Conservation (phyloP, 805 yeast species). For the Metschnikowia matae region DNA sequence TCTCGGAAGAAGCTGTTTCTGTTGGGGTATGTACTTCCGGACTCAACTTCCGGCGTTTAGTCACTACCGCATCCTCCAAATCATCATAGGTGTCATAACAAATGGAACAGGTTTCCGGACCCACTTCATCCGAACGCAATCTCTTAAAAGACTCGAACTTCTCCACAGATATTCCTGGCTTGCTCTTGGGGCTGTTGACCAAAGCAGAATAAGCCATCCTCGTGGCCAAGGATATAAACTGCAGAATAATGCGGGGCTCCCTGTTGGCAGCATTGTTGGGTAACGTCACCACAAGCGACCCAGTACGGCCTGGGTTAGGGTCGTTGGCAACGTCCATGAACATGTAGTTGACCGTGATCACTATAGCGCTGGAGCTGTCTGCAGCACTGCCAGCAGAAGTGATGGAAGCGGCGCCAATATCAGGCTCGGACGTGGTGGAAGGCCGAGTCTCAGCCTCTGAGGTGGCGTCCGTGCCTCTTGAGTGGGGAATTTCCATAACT, state of each 20-base stretch:
- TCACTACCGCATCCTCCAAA: constrained; percentile 4
- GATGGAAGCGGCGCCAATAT: constrained; percentile 6
- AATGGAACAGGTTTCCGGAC: constrained; percentile 50
- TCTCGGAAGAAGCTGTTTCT: constrained; percentile 12
- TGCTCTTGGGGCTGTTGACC: constrained; percentile 44
- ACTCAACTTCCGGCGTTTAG: constrained; percentile 16
- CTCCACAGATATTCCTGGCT: constrained; percentile 50
- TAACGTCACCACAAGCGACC: constrained; percentile 58
- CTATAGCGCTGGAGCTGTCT: constrained; percentile 31
- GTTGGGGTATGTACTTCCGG: constrained; percentile 9
- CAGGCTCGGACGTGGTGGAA: constrained; percentile 1
- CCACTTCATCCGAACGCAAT: constrained; percentile 20
- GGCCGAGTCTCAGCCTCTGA: background rate
- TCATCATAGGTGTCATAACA: constrained; percentile 51
- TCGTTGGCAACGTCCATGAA: constrained; percentile 40
- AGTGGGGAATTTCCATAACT: constrained; percentile 6
- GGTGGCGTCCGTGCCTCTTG: background rate
- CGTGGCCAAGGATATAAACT: constrained; percentile 62
- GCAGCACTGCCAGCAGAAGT: constrained; percentile 8
- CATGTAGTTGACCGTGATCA: constrained; percentile 42
- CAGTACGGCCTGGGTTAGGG: constrained; percentile 41
- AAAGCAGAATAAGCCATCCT: constrained; percentile 64
- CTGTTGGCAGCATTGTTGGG: constrained; percentile 62
- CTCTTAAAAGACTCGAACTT: constrained; percentile 50
- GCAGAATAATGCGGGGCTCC: constrained; percentile 57